Percentiles rank a stretch among this genome's conserved stretches.
Conservation (phyloP, 1,139 yeast species). For the Chernovozyma sophiae-reginae region DNA sequence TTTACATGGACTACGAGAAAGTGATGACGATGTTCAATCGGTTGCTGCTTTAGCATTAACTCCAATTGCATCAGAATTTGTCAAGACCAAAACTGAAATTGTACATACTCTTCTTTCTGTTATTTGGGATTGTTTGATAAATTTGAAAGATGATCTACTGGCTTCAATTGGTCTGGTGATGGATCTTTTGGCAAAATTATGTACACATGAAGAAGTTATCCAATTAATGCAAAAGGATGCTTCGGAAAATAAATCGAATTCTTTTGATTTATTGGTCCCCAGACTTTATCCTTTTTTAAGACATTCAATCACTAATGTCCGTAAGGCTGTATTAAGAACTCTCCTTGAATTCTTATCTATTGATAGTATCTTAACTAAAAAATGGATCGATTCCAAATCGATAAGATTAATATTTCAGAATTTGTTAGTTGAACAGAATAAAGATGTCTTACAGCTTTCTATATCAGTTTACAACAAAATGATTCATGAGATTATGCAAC, state of each 20-base stretch:
- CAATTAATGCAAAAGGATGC: slow-evolving; percentile 67
- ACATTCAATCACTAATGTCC: slow-evolving; percentile 88
- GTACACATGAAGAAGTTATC: slow-evolving; percentile 76
- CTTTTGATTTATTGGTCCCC: slow-evolving; percentile 76
- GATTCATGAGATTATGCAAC: slow-evolving; percentile 38
- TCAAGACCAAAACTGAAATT: slow-evolving; percentile 54
- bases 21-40: slow-evolving; percentile 95
- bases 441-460: slow-evolving; percentile 64
- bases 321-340: slow-evolving; percentile 84
- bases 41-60: slow-evolving; percentile 92
- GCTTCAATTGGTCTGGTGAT: slow-evolving; percentile 95
- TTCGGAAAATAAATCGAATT: slow-evolving; percentile 41
- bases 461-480: slow-evolving; percentile 57
- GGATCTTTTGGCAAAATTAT: slow-evolving; percentile 87
- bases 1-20: slow-evolving; percentile 75
- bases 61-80: slow-evolving; percentile 86
- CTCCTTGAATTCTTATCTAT: slow-evolving; percentile 72
- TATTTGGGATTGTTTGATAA: slow-evolving; percentile 84
- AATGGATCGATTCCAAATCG: slow-evolving; percentile 75
- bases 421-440: slow-evolving; percentile 81
- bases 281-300: slow-evolving; percentile 87
- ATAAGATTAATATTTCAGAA: slow-evolving; percentile 82
- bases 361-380: slow-evolving; percentile 58
- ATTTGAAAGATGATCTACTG: slow-evolving; percentile 83
- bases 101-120: slow-evolving; percentile 68